Base-by-base conservation (phyloP, 176 grass and related monocot species). In the Dactylis glomerata region DNA sequence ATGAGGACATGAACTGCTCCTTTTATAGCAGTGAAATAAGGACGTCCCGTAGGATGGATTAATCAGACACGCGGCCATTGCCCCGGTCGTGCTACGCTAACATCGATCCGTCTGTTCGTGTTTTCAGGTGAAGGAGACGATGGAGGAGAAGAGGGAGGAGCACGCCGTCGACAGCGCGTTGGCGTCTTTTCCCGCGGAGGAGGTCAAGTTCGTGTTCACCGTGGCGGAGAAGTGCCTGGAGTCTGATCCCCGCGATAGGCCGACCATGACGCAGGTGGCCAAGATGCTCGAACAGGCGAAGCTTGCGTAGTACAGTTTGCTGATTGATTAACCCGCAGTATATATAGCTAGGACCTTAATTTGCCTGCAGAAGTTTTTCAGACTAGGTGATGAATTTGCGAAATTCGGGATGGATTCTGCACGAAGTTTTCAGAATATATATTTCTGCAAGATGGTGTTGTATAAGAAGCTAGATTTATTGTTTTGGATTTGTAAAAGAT, bases 161-260 rank as follows among this genome's bases (percentile, higher is more conserved):
- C 86, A 95, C 86, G 91, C 91, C 26, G 37, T 95, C 17, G 96
- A 93, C 84, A 30, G 64, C 64, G 73, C 91, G 23, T 13, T 98
- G 44, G 3, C 54, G 57, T 79, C 70, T 33, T 86, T 81, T 45
- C 73, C 82, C 2, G 76, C 77, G 30, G 82, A 91, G 38, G 76
- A 95, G 34, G 67, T 92, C 46, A 93, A 72, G 80, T 71, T 89
- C 55, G 61, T 92, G 3, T 93, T 95, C 71, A 1, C n/a, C 8
- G 68, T 95, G 23, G 93, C 89, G 4, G 85, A 95, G 76, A 92
- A 76, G 83, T 98, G 96, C 85, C 87, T 92, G 20, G 89, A 94
- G 59, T 74, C 73, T 37, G 91, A 98, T 75, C 96, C 93, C 14
- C 76, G n/a, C 14, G 88, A 71, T 15, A 87, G 91, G 16, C 89